Conservation (phyloP, 1,284 basidiomycete species). For the Puccinia polysora region DNA sequence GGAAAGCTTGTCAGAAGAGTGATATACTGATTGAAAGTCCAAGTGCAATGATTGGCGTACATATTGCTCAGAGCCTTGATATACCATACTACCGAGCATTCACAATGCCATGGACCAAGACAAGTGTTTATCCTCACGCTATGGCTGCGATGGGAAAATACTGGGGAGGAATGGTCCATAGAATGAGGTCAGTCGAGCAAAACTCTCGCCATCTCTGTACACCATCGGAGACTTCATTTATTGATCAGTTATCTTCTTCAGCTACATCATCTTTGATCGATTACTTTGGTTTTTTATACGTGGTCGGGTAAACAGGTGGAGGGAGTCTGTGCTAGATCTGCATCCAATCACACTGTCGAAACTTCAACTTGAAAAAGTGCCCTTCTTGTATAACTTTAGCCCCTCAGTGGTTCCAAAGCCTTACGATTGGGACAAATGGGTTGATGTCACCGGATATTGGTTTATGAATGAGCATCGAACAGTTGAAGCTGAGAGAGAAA, state of each 20-base stretch:
- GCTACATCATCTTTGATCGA: slow-evolving; percentile 93
- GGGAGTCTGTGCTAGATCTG: slow-evolving; percentile 69
- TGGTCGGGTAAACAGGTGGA: slow-evolving; percentile 90
- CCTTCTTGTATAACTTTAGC: slow-evolving; percentile 96
- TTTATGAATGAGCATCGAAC: slow-evolving; percentile 89
- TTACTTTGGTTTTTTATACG: slow-evolving; percentile 92
- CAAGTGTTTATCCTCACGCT: slow-evolving; percentile 88
- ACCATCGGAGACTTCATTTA: too few relatives aligned
- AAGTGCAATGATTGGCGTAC: slow-evolving; percentile 93
- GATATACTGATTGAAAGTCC: slow-evolving; percentile 92
- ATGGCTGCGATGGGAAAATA: slow-evolving; percentile 56
- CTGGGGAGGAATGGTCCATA: slow-evolving; percentile 13
- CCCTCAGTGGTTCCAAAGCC: slow-evolving; percentile 66
- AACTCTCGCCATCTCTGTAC: neutral
- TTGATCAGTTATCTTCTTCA: slow-evolving; percentile 49
- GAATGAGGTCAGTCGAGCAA: neutral
- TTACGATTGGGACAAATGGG: slow-evolving; percentile 97
- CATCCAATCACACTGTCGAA: slow-evolving; percentile 78
- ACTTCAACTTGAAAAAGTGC: slow-evolving; percentile 91
- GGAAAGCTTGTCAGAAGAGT: slow-evolving; percentile 88
- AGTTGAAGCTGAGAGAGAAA: slow-evolving; percentile 56
- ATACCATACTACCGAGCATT: slow-evolving; percentile 92
- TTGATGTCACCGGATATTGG: slow-evolving; percentile 93
- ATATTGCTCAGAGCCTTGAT: slow-evolving; percentile 88
- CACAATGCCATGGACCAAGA: slow-evolving; percentile 67